phyloP scores from a whole-genome alignment of 371 early-diverging fungal species.

The Phascolomyces articulosus region DNA sequence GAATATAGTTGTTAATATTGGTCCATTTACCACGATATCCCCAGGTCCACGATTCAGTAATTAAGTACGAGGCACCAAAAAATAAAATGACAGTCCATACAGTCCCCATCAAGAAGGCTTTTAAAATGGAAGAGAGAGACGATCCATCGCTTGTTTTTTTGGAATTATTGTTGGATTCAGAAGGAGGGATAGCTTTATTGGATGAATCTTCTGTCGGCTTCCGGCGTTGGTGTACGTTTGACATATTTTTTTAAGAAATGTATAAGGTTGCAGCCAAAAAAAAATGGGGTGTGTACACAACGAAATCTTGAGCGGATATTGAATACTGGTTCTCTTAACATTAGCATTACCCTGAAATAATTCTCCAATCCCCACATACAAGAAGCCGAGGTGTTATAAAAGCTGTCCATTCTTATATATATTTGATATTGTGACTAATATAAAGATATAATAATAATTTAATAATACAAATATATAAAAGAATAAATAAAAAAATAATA shows the following conservation, averaged over 20 bases:
- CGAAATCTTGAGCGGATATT: no score
- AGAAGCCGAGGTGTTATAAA: no score
- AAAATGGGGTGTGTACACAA: no score
- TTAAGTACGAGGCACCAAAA: slow-evolving; percentile 67
- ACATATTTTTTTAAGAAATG: neutral
- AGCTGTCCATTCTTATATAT: no score
- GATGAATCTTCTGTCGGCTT: neutral
- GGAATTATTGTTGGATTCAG: neutral
- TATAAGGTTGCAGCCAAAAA: no score
- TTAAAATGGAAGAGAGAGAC: neutral
- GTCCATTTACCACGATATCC: slow-evolving; percentile 76
- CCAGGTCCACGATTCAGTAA: slow-evolving; percentile 82
- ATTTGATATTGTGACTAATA: no score
- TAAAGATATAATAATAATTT: no score
- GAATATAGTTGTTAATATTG: slow-evolving; percentile 75
- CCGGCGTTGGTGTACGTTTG: neutral
- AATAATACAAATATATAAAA: no score
- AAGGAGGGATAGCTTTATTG: neutral
- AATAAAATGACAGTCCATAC: slow-evolving; percentile 48
- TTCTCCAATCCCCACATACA: no score
- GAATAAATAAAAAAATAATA: no score
- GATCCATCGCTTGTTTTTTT: neutral
- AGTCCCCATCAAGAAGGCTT: slow-evolving; percentile 18
- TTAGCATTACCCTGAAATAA: no score
- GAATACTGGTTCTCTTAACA: no score